Percentiles rank a stretch among this genome's conserved stretches.
Conservation (phyloP, 225 moss, liverwort and hornwort species). For the Polytrichum commune region DNA sequence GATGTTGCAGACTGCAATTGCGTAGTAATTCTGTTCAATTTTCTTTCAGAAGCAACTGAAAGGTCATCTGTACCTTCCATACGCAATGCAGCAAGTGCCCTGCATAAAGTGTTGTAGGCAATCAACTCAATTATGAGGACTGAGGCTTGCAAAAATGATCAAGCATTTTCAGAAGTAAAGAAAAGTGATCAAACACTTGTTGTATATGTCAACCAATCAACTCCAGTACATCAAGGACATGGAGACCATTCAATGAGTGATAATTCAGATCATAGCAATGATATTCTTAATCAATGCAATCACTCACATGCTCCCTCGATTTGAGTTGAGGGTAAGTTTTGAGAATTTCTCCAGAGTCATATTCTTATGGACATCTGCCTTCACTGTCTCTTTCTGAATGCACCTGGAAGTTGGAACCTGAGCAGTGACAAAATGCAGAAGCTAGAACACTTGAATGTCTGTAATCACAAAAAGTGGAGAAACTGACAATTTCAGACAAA, state of each 20-base stretch:
- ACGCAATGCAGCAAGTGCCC: slow-evolving; percentile 28
- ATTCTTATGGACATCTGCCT: slow-evolving; percentile 16
- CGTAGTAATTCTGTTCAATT: slow-evolving; percentile 12
- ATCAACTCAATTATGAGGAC: not conserved
- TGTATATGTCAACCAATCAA: no score
- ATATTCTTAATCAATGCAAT: no score
- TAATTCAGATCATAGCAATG: no score
- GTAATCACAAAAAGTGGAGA: not conserved
- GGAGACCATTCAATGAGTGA: no score
- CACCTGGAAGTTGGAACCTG: slow-evolving; percentile 30
- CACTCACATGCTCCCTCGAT: slow-evolving; percentile 35
- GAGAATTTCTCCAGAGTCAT: slow-evolving; percentile 23
- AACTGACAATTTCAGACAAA: not conserved
- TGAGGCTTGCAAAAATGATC: no score
- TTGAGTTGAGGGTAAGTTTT: slow-evolving; percentile 27
- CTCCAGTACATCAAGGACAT: no score
- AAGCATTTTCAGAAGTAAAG: no score
- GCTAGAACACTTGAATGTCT: not conserved
- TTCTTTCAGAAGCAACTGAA: slow-evolving; percentile 20
- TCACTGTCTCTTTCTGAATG: slow-evolving; percentile 16
- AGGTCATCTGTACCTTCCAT: slow-evolving; percentile 28
- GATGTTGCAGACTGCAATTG: slow-evolving; percentile 19
- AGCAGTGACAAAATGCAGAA: slow-evolving; percentile 14
- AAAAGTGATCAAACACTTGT: no score
- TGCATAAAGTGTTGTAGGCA: slow-evolving; percentile 13